Base-by-base conservation (phyloP, 306 rosid genomes). In the Ormosia emarginata region DNA sequence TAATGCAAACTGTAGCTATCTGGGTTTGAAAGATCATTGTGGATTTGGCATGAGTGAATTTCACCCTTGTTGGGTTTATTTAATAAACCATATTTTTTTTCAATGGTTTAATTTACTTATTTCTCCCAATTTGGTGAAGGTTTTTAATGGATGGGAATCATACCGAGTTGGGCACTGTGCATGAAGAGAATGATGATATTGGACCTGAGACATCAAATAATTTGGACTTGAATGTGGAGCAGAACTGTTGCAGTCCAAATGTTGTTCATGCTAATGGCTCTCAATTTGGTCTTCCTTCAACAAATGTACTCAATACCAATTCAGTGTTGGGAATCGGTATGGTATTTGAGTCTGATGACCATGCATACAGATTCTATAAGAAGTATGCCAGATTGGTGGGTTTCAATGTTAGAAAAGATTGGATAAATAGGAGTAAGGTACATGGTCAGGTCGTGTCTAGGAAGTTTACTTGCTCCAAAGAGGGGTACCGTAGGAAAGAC, bases 391-490 rank as follows among this genome's bases (percentile, higher is more conserved):
- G 57, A 44, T 70, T 91, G 85, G 15, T 83, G 58, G 95, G 95
- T 64, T 91, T 91, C 53, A 88, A 67, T 81, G 87, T 91, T 69
- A 62, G 93, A 69, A 91, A 91, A 86, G 95, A 91, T 75, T 89
- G 95, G 95, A 66, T 88, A 32, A 91, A 91, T 85, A 91, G 87
- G 86, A 91, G 93, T 61, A 89, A 89, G 90, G 89, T 87, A 8
- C 91, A 87, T 81, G 95, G 95, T 72, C 88, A 82, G 76, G 90
- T 91, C 86, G 86, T 91, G 30, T 91, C 95, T 75, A 84, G 95
- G 78, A 91, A 91, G 85, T 91, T 87, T 87, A 89, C 95, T 37
- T 91, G 95, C 77, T 91, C 90, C 56, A 89, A 58, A 74, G 91
- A 91, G 75, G 95, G 95, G 59, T 83, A 91, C 81, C 86, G 93